phyloP scores from a whole-genome alignment of 768 basidiomycete genomes.

The Agrocybe praecox region DNA sequence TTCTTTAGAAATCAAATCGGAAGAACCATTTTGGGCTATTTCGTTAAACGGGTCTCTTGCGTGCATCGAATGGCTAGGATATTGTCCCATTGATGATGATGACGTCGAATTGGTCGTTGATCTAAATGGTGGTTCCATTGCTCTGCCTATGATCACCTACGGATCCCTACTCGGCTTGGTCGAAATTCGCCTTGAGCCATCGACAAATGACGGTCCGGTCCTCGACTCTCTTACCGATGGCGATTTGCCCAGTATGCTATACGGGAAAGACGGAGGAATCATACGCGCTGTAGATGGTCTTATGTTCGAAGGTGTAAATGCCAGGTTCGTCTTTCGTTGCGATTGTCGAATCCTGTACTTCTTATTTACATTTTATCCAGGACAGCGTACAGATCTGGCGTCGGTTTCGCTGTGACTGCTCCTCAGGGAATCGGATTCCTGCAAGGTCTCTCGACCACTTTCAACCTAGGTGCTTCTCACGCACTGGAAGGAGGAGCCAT shows the following conservation, averaged over 20 bases:
- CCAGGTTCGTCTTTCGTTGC: slow-evolving; percentile 25
- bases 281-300: slow-evolving; percentile 73
- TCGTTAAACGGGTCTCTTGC: too few species aligned
- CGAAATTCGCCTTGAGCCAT: slow-evolving; percentile 60
- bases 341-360: background rate
- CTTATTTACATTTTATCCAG: slow-evolving; percentile 23
- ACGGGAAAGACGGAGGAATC: slow-evolving; percentile 35
- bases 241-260: slow-evolving; percentile 41
- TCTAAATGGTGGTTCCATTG: slow-evolving; percentile 18
- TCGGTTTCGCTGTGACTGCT: slow-evolving; percentile 60
- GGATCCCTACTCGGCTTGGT: slow-evolving; percentile 66
- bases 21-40: too few species aligned
- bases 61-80: too few species aligned
- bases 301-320: slow-evolving; percentile 65
- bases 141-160: slow-evolving; percentile 62
- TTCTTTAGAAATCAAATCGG: too few species aligned
- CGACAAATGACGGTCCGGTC: slow-evolving; percentile 63
- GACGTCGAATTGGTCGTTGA: too few species aligned
- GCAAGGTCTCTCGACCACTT: slow-evolving; percentile 58
- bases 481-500: slow-evolving; percentile 61
- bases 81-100: too few species aligned
- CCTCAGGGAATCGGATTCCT: slow-evolving; percentile 54
- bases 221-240: slow-evolving; percentile 42
- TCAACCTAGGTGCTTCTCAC: slow-evolving; percentile 57
- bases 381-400: slow-evolving; percentile 66